A percentile compares a stretch with the other conserved stretches of the same genome.
Conservation (phyloP, 257 asterid genomes). For the Solanum bulbocastanum region DNA sequence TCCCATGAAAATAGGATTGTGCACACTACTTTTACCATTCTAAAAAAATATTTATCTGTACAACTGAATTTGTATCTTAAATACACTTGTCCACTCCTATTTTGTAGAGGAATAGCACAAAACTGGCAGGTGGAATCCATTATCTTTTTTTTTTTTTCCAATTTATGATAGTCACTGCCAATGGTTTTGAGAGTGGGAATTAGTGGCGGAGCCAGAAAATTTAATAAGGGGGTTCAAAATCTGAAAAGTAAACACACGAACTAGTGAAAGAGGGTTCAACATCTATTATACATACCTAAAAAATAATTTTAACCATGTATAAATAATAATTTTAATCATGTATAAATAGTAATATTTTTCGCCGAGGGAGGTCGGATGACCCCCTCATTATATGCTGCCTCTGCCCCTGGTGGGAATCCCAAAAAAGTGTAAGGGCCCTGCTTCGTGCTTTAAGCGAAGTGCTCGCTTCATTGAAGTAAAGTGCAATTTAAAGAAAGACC, state of each 20-base stretch:
- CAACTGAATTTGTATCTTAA: neutral
- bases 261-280: too few species aligned
- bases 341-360: too few species aligned
- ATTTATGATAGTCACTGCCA: neutral
- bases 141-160: neutral
- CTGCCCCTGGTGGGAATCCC: neutral
- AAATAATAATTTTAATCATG: too few species aligned
- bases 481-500: neutral
- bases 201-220: too few species aligned
- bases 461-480: neutral
- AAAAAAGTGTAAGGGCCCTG: neutral
- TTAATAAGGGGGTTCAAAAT: too few species aligned
- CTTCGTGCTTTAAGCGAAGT: neutral
- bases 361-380: too few species aligned
- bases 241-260: too few species aligned
- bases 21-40: neutral
- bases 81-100: neutral
- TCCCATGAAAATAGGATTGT: neutral
- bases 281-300: too few species aligned
- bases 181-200: neutral
- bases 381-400: too few species aligned
- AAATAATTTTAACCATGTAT: too few species aligned
- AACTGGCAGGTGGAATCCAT: neutral
- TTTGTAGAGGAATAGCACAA: neutral
- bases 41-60: neutral